phyloP scores from a whole-genome alignment of 176 grass and related monocot species.

The Paspalum notatum region DNA sequence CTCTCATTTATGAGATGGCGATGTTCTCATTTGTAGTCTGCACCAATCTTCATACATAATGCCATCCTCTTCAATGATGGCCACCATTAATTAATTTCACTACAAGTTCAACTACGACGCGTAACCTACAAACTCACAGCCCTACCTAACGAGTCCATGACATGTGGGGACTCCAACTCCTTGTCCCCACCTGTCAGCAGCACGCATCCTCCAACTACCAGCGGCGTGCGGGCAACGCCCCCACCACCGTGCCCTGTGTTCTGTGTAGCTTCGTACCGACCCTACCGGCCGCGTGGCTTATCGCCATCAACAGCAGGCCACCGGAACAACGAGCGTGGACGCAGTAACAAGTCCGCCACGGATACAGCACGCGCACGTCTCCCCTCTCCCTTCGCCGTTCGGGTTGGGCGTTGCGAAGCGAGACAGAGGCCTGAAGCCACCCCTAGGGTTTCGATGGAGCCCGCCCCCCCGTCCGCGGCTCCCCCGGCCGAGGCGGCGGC shows the following conservation, averaged over 20 bases:
- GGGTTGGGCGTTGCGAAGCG: slow-evolving; percentile 22
- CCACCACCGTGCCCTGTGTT: not conserved
- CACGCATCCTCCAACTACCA: not conserved
- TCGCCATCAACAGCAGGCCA: slow-evolving; percentile 23
- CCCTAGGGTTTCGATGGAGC: slow-evolving; percentile 52
- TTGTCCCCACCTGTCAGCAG: slow-evolving; percentile 18
- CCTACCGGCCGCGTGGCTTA: not conserved
- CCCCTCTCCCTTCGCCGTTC: not conserved
- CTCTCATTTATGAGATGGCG: no score
- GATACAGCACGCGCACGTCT: slow-evolving; percentile 11
- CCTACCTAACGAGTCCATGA: not conserved
- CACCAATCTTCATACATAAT: not conserved
- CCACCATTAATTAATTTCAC: not conserved
- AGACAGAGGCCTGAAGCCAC: slow-evolving; percentile 5
- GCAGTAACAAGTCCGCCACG: slow-evolving; percentile 26
- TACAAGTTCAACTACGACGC: not conserved
- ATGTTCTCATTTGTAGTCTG: not conserved
- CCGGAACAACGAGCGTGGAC: slow-evolving; percentile 12
- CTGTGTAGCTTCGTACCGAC: slow-evolving; percentile 6
- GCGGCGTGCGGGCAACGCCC: not conserved
- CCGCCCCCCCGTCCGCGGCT: not conserved
- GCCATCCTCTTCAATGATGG: no score
- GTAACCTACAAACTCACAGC: not conserved
- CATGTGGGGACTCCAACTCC: not conserved
- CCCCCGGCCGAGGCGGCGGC: not conserved